A percentile compares a stretch with the other conserved stretches of the same genome.
Evolutionary conservation across 768 basidiomycete species (phyloP).

Genomic region (Paxillus ammoniavirescens): DNA sequence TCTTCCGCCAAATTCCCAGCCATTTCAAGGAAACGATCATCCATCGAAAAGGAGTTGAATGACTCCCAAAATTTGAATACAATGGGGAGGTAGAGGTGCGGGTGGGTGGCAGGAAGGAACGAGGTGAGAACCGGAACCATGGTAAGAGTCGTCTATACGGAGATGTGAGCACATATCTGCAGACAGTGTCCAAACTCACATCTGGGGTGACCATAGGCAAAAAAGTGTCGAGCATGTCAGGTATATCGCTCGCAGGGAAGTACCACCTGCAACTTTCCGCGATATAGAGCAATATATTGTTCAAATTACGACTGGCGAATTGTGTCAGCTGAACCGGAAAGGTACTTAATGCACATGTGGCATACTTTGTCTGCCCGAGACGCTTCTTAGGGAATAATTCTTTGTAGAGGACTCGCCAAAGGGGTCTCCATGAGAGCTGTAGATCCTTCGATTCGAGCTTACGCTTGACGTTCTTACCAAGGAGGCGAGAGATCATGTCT

Average conservation of each 20-base stretch:
- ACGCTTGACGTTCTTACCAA: conserved; percentile 65
- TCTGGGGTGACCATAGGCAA: conserved; percentile 70
- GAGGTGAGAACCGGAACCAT: conserved; percentile 76
- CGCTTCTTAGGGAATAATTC: conserved; percentile 74
- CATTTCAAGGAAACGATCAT: conserved; percentile 73
- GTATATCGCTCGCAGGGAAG: conserved; percentile 62
- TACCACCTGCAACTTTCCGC: conserved; percentile 74
- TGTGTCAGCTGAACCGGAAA: conserved; percentile 5
- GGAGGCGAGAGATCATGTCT: conserved; percentile 71
- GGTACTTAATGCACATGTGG: conserved; percentile 4
- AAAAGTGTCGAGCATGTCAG: conserved; percentile 68
- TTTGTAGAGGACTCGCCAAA: conserved; percentile 74
- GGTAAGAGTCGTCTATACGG: conserved; percentile 57
- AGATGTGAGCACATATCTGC: conserved; percentile 5
- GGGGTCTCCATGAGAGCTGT: conserved; percentile 67
- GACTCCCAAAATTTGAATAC: conserved; percentile 78
- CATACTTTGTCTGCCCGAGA: conserved; percentile 58
- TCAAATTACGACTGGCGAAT: conserved; percentile 51
- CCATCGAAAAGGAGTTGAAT: conserved; percentile 70
- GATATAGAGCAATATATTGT: conserved; percentile 71
- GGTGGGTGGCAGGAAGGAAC: conserved; percentile 69
- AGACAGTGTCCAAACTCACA: conserved; percentile 39
- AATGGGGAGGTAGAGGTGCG: conserved; percentile 66
- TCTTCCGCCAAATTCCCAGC: conserved; percentile 70
- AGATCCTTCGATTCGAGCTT: conserved; percentile 69